These are phyloP conservation scores for Arabis hirsuta DNA, from an alignment of 345 rosid genomes.

Conservation along the genomic window DNA sequence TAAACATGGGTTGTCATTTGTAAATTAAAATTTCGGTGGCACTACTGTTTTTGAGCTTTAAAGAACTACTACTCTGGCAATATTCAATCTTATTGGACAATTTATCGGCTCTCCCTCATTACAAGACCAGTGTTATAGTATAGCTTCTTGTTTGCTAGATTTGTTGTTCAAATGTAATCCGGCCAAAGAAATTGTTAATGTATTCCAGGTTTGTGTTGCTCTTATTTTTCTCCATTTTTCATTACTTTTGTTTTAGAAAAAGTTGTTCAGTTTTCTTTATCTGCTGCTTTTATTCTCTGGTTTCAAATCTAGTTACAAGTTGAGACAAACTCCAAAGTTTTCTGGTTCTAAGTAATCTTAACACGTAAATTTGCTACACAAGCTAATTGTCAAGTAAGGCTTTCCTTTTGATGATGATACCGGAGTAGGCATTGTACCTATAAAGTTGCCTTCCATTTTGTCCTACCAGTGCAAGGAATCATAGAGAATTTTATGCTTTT, in stretches of 20 bases:
- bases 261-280: constrained; percentile 12
- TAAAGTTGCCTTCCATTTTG: constrained; percentile 24
- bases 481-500: background rate
- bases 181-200: constrained; percentile 63
- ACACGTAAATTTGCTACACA: constrained; percentile 62
- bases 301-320: constrained; percentile 82
- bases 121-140: constrained; percentile 86
- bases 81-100: constrained; percentile 86
- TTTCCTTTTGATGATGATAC: constrained; percentile 70
- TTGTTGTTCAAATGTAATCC: constrained; percentile 54
- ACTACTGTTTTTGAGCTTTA: too few relatives aligned
- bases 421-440: constrained; percentile 55
- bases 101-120: constrained; percentile 63
- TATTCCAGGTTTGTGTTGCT: constrained; percentile 69
- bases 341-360: constrained; percentile 59
- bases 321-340: constrained; percentile 48
- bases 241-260: background rate
- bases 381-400: constrained; percentile 64
- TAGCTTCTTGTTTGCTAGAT: constrained; percentile 66
- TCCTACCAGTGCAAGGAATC: constrained; percentile 22
- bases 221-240: background rate
- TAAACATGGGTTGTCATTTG: too few relatives aligned
- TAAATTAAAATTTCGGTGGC: too few relatives aligned
- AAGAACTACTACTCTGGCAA: too few relatives aligned
- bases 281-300: constrained; percentile 65